Percentiles rank a stretch among this genome's conserved stretches.
phyloP scores from a whole-genome alignment of 2,329 filamentous ascomycete genomes.

The Cercospora citrullina region DNA sequence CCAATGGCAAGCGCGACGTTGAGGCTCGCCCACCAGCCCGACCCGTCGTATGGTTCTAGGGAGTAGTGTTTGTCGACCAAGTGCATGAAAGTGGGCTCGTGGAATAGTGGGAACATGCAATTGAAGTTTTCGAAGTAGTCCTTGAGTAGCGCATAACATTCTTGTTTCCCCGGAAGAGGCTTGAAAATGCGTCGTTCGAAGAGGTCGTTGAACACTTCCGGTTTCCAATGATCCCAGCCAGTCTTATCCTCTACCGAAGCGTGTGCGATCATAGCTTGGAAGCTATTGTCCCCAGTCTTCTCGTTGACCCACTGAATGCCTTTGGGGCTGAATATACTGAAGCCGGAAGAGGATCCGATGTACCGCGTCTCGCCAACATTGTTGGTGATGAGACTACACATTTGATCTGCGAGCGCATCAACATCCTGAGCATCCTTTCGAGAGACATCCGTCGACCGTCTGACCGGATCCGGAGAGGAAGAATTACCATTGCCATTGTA shows the following conservation, averaged over 20 bases:
- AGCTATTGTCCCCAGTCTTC: conserved; percentile 93
- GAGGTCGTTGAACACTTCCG: conserved; percentile 92
- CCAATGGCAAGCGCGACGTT: conserved; percentile 94
- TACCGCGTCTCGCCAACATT: conserved; percentile 93
- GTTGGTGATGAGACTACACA: conserved; percentile 97
- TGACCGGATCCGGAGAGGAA: conserved; percentile 17
- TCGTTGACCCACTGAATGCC: conserved; percentile 98
- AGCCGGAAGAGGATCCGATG: conserved; percentile 94
- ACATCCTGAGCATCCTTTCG: conserved; percentile 20
- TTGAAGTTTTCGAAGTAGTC: conserved; percentile 99
- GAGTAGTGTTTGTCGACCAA: conserved; percentile 93
- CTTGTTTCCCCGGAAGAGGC: conserved; percentile 78
- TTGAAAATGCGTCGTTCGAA: conserved; percentile 84
- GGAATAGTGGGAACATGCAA: conserved; percentile 96
- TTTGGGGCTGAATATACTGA: conserved; percentile 97
- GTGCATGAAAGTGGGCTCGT: conserved; percentile 98
- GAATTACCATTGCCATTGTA: conserved; percentile 12
- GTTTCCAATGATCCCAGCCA: conserved; percentile 97
- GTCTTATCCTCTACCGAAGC: conserved; percentile 84
- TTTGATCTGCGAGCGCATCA: conserved; percentile 88
- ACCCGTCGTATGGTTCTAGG: conserved; percentile 85
- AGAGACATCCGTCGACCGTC: conserved; percentile 7
- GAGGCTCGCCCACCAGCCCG: conserved; percentile 97
- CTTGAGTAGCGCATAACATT: conserved; percentile 81
- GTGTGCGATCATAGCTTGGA: conserved; percentile 91